phyloP scores from a whole-genome alignment of 352 stramenopile species.

The Globisporangium nunn region DNA sequence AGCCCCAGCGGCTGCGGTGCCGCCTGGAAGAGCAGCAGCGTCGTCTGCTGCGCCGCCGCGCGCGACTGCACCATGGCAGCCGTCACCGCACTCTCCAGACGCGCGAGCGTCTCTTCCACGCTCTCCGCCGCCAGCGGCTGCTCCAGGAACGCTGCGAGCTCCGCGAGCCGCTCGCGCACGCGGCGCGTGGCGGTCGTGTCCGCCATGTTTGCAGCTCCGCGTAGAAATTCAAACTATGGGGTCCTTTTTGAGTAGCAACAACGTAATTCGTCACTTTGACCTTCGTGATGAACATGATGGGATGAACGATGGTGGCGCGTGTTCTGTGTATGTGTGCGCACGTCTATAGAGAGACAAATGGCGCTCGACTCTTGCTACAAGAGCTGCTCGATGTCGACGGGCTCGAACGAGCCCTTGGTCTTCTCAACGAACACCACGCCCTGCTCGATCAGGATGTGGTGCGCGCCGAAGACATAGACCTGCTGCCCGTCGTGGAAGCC shows the following conservation, averaged over 20 bases:
- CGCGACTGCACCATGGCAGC: constrained; percentile 52
- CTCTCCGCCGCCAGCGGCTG: constrained; percentile 51
- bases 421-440: constrained; percentile 73
- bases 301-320: too few relatives aligned
- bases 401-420: constrained; percentile 56
- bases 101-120: constrained; percentile 53
- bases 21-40: constrained; percentile 54
- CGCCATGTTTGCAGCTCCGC: not conserved
- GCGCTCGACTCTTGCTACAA: constrained; percentile 17
- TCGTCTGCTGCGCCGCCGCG: constrained; percentile 53
- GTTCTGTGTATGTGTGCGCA: not conserved
- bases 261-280: not conserved
- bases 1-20: constrained; percentile 37
- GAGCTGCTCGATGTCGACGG: constrained; percentile 71
- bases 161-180: constrained; percentile 46
- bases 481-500: constrained; percentile 70
- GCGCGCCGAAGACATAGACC: constrained; percentile 71
- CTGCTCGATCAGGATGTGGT: constrained; percentile 82
- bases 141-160: constrained; percentile 54
- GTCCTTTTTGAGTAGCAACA: not conserved
- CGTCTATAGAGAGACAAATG: constrained; percentile 9
- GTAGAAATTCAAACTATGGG: too few relatives aligned
- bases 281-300: not conserved
- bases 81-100: constrained; percentile 35
- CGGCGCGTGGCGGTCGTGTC: constrained; percentile 18